Evolutionary conservation across 495 filamentous ascomycete species (phyloP).

Genomic region (Tuber microsphaerosporum): DNA sequence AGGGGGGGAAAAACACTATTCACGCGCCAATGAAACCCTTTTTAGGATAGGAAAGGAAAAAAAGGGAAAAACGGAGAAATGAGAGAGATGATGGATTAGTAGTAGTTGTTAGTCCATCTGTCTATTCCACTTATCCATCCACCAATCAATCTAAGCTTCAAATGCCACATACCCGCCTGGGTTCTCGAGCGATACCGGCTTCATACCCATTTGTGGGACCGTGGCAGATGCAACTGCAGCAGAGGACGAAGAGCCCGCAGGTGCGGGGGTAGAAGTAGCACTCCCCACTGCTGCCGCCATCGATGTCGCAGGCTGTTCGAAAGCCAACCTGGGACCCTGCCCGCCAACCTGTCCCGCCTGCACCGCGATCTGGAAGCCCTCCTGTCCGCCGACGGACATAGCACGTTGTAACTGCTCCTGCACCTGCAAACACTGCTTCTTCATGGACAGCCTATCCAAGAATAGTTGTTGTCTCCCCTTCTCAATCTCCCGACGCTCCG

Average conservation of each 20-base stretch:
- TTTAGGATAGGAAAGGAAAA: neutral
- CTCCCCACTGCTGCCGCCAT: conserved; percentile 46
- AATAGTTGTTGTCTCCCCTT: conserved; percentile 84
- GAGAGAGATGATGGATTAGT: neutral
- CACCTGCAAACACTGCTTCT: conserved; percentile 72
- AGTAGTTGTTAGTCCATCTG: neutral
- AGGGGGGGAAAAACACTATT: neutral
- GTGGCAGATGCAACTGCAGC: conserved; percentile 43
- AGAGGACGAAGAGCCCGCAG: conserved; percentile 22
- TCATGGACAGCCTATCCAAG: conserved; percentile 80
- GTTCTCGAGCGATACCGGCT: conserved; percentile 62
- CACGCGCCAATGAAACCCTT: conserved; percentile 1
- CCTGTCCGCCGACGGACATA: conserved; percentile 50
- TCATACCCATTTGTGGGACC: conserved; percentile 48
- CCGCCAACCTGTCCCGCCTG: conserved; percentile 32
- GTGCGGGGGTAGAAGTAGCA: conserved; percentile 55
- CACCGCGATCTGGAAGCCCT: conserved; percentile 31
- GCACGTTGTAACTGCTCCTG: conserved; percentile 67
- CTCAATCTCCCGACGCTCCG: conserved; percentile 87
- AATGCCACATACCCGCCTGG: conserved; percentile 40
- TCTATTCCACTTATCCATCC: conserved; percentile 5
- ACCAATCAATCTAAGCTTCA: conserved; percentile 31
- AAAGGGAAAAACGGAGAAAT: neutral
- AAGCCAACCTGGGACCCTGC: conserved; percentile 52
- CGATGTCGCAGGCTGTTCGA: conserved; percentile 42